These are phyloP conservation scores for Gossypium turneri DNA, from an alignment of 345 rosid species.

Conservation along the genomic window DNA sequence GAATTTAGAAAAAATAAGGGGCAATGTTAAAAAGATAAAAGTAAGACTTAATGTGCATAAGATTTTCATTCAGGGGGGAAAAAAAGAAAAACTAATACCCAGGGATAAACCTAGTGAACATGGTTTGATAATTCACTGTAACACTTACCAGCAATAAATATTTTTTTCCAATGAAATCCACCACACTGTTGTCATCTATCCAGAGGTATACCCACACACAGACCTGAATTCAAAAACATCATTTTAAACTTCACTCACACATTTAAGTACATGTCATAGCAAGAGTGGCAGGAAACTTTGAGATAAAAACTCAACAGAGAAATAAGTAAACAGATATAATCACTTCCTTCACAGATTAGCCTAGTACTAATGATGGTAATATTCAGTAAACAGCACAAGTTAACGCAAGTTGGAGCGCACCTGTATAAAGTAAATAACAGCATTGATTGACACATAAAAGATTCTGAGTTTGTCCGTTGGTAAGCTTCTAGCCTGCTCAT, in stretches of 20 bases:
- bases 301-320: not conserved
- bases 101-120: not conserved
- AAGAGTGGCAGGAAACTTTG: slow-evolving; percentile 5
- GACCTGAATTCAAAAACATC: slow-evolving; percentile 46
- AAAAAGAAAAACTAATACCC: not conserved
- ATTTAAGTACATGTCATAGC: not conserved
- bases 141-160: slow-evolving; percentile 76
- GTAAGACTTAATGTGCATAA: slow-evolving; percentile 1
- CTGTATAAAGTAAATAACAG: slow-evolving; percentile 70
- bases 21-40: not conserved
- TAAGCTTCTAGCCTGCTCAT: slow-evolving; percentile 85
- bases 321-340: slow-evolving; percentile 7
- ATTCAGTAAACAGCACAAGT: not conserved
- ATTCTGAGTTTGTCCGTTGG: slow-evolving; percentile 88
- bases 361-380: not conserved
- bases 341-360: not conserved
- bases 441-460: slow-evolving; percentile 60
- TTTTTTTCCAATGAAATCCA: slow-evolving; percentile 77
- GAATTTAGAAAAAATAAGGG: slow-evolving; percentile 17
- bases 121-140: not conserved
- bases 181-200: slow-evolving; percentile 69
- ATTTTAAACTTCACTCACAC: slow-evolving; percentile 13
- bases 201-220: slow-evolving; percentile 88
- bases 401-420: slow-evolving; percentile 28
- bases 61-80: not conserved